Base-by-base conservation (phyloP, 352 stramenopile species). In the Phytophthora macrochlamydospora region DNA sequence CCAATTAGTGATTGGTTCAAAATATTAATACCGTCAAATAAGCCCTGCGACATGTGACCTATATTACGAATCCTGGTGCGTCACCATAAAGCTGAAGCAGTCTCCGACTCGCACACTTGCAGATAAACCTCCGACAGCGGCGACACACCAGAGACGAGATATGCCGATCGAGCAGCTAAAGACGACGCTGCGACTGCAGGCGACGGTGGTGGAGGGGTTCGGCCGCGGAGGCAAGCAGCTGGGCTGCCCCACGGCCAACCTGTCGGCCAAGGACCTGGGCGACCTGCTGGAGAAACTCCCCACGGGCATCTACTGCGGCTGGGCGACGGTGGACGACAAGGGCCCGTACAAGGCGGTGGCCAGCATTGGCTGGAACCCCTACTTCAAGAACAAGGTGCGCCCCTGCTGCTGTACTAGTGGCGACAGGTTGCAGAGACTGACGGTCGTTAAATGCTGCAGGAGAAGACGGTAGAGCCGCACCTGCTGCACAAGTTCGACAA, bases 391-490 rank as follows among this genome's bases (percentile, higher is more conserved):
- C 67, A 86, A 97, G 73, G 87, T 96, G 40, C 69, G 76, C 73
- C 54, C 60, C 51, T 65, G 43, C 24, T 11, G 18, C 51, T 52
- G 28, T 65, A 0, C 12, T 14, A 54, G 14, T 38, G 35, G 29
- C 30, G 33, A 6, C 38, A 24, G 33, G n/a, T 28, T 24, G 37
- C 40, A n/a, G 28, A 1, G 33, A 12, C 40, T 81, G 35, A 67
- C 43, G 30, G 2, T 51, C 50, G 54, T 49, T 18, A 46, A 32
- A 40, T 57, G 13, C 33, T 59, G 29, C 51, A 91, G 72, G 92
- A 98, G 73, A 99, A 99, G 72, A 99, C 98, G 54, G 93, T 98
- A 13, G 97, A 99, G 72, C 96, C 95, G 18, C 95, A 99, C 68
- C 83, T 99, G 69, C 87, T 99, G 70, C 82, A 96, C 62, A 89